These are phyloP conservation scores for Sutorius australiensis DNA, from an alignment of 768 basidiomycete genomes.

Conservation along the genomic window DNA sequence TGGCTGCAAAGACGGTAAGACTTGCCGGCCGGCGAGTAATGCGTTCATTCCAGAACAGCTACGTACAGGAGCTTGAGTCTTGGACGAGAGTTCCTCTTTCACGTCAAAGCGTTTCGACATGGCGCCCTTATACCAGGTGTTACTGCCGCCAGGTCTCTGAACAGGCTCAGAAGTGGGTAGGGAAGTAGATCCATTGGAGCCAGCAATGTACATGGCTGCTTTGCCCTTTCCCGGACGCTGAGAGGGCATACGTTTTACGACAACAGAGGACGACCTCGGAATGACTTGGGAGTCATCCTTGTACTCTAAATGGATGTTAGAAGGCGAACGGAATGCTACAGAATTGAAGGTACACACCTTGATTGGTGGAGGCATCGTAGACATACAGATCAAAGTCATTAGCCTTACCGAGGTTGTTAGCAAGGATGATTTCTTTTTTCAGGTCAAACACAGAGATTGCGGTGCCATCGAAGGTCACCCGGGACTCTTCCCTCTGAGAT, in stretches of 20 bases:
- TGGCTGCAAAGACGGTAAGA: conserved; percentile 33
- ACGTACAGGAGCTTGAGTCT: conserved; percentile 30
- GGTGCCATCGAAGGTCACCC: conserved; percentile 97
- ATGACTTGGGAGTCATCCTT: conserved; percentile 89
- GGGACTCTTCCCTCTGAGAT: conserved; percentile 89
- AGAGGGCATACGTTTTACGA: conserved; percentile 88
- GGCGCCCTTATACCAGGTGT: conserved; percentile 64
- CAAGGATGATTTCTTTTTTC: conserved; percentile 96
- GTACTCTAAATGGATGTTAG: conserved; percentile 55
- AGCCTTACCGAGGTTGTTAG: conserved; percentile 93
- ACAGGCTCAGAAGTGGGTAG: conserved; percentile 49
- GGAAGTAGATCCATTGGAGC: conserved; percentile 37
- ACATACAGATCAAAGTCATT: conserved; percentile 95
- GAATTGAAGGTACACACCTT: conserved; percentile 57
- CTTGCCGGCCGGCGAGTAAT: conserved; percentile 22
- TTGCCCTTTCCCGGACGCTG: conserved; percentile 78
- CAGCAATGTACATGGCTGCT: conserved; percentile 69
- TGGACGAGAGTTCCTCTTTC: conserved; percentile 55
- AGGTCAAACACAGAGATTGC: conserved; percentile 99
- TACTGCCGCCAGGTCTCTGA: conserved; percentile 35
- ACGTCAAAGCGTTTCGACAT: conserved; percentile 91
- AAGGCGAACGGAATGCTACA: background rate
- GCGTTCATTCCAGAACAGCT: conserved; percentile 25
- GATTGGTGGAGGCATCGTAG: conserved; percentile 78
- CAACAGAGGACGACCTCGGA: conserved; percentile 90